Base-by-base conservation (phyloP, 2,329 filamentous ascomycete genomes). In the Zasmidium citrigriseum region DNA sequence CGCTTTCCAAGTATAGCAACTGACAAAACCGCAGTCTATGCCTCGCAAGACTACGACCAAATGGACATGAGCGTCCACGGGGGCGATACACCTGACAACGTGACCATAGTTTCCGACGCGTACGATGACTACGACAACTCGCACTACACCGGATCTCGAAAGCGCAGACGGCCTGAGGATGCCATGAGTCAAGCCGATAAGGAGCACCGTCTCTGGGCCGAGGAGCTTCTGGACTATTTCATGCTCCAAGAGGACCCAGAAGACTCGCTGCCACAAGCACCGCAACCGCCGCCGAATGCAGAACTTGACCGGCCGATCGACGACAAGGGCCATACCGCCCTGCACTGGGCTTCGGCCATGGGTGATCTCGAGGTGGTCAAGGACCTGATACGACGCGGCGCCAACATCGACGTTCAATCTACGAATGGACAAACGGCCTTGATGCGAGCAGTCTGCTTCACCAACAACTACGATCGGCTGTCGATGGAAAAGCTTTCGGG, bases 281-380 rank as follows among this genome's bases (percentile, higher is more conserved):
- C 92, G 1, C 86, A 91, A 60, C 93, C 93, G 2, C 95, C 95
- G 0, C 80, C 86, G 29, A 89, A 91, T 72, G 96, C 96, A 68
- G 88, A 96, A 70, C 87, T 96, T 4, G 89, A 99, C 75, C 90
- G 91, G 73, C 83, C 88, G n/a, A 97, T 99, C 62, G 95, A 99
- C 72, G 89, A 92, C 46, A 92, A 96, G 68, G 88, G 89, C 10
- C 93, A 98, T 70, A 96, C 92, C 2, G 93, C 93, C 4, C 83
- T 99, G 65, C 95, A 99, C 72, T 99, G 95, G 95, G 95, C 93
- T 18, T 92, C 91, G 54, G 91, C 95, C 22, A 99, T 99, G 93
- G 95, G 95, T 58, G 95, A 98, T 66, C 81, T 97, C 25, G 90
- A 93, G 50, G 90, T 98, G 16, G 91, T 97, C 61, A 91, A 89